phyloP scores from a whole-genome alignment of 192 early-diverging fungal species.

The Backusella liffmaniae region DNA sequence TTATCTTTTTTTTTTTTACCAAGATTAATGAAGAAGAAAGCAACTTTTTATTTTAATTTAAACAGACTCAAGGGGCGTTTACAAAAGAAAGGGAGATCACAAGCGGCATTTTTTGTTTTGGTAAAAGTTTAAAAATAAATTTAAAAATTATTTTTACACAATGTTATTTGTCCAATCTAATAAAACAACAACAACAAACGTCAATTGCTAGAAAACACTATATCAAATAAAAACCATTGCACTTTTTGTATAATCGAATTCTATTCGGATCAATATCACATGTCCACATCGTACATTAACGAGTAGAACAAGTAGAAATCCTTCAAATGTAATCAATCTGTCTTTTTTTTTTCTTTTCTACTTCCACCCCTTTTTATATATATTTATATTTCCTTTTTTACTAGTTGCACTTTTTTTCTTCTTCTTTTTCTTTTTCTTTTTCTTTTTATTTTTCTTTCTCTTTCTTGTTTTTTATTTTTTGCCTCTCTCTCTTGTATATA shows the following conservation, averaged over 20 bases:
- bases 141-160: not conserved
- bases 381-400: not conserved
- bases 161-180: not conserved
- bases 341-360: not conserved
- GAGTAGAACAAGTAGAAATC: no score
- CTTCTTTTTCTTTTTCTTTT: not conserved
- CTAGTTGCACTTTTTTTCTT: not conserved
- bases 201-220: not conserved
- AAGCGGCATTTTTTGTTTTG: not conserved
- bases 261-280: no score
- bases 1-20: no score
- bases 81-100: not conserved
- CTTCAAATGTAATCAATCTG: no score
- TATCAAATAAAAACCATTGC: no score
- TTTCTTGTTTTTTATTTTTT: not conserved
- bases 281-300: no score
- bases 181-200: not conserved
- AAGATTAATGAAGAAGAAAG: no score
- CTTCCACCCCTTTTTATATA: not conserved
- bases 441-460: not conserved
- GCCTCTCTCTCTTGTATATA: not conserved
- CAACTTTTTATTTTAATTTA: not conserved
- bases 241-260: no score
- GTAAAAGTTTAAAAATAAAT: conserved; percentile 2
- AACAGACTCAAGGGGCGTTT: not conserved